Evolutionary conservation across 2,329 filamentous ascomycete species (phyloP), one percentile per base, ranked within the genome.

Genomic region (Ploettnerulaceae sp.): DNA sequence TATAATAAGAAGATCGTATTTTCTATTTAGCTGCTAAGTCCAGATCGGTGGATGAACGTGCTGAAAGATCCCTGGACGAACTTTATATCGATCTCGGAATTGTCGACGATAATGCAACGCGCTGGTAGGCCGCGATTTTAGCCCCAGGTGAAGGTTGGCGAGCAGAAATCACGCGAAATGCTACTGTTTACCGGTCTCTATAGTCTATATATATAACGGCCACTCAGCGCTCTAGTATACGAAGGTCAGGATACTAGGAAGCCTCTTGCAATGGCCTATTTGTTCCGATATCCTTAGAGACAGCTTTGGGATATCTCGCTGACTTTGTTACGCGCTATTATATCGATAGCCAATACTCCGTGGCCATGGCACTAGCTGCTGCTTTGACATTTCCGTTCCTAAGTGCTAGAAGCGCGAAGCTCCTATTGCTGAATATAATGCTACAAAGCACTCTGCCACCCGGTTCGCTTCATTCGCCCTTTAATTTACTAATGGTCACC

Each of bases 101-200:
- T 45, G 40, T 43, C 11, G 28, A 26, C 25, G 26, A 46, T 11
- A 32, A 46, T 43, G 41, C 40, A 25, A 45, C 49, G 18, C 46
- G 36, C 38, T 49, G 46, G 46, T 52, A 45, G 46, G 42, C 49
- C 26, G 49, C 45, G 18, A 49, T 52, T 49, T 40, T 52, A 42
- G 49, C 49, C 28, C 40, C 33, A 9, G 36, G 32, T 36, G 40
- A 49, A 24, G 46, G 46, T 35, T 49, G 40, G 41, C 29, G 46
- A 22, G 46, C 42, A 52, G 46, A 52, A 24, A 47, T 52, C 24
- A 32, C 24, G 24, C 34, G 49, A 14, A 46, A 52, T 43, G 45
- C 34, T 1, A 45, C 11, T 14, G 49, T 48, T 22, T 52, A 52
- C 42, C 41, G 36, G 11, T 49, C 49, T 9, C 49, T 45, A 46